These are phyloP conservation scores for Solanum sitiens DNA, from an alignment of 257 asterid genomes.

Conservation along the genomic window DNA sequence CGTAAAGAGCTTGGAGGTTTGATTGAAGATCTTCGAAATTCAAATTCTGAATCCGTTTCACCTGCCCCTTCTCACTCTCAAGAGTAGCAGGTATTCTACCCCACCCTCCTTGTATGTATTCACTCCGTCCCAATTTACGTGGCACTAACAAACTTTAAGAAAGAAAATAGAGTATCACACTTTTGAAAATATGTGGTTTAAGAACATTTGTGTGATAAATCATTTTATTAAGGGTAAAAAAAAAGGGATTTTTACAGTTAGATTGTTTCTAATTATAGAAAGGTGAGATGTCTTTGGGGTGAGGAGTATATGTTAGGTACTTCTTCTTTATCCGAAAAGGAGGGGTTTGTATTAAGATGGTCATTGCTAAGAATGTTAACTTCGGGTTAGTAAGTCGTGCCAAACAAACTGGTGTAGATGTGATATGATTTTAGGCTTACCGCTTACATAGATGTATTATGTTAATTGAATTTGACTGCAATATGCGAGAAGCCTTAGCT, in stretches of 20 bases:
- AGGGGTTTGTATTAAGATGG: not conserved
- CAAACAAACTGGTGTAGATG: not conserved
- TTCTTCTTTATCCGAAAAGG: not conserved
- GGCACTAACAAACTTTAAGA: too few relatives aligned
- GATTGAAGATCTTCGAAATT: constrained; percentile 61
- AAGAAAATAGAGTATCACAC: not conserved
- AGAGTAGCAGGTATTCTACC: constrained; percentile 3
- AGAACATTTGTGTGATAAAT: not conserved
- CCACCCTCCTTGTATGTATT: too few relatives aligned
- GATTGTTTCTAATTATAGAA: not conserved
- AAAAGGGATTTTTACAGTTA: not conserved
- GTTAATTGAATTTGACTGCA: not conserved
- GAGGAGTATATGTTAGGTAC: not conserved
- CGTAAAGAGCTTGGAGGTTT: constrained; percentile 70
- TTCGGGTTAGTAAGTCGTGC: not conserved
- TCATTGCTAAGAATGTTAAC: not conserved
- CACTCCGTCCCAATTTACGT: too few relatives aligned
- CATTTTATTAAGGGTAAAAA: not conserved
- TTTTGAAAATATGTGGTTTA: not conserved
- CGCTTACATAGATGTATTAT: not conserved
- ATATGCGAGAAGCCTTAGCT: not conserved
- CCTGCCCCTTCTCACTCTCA: constrained; percentile 20
- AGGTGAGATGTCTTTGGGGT: not conserved
- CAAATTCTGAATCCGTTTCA: constrained; percentile 27
- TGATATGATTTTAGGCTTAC: not conserved